These are phyloP conservation scores for Xylaria curta DNA, from an alignment of 495 filamentous ascomycete species.

Conservation along the genomic window DNA sequence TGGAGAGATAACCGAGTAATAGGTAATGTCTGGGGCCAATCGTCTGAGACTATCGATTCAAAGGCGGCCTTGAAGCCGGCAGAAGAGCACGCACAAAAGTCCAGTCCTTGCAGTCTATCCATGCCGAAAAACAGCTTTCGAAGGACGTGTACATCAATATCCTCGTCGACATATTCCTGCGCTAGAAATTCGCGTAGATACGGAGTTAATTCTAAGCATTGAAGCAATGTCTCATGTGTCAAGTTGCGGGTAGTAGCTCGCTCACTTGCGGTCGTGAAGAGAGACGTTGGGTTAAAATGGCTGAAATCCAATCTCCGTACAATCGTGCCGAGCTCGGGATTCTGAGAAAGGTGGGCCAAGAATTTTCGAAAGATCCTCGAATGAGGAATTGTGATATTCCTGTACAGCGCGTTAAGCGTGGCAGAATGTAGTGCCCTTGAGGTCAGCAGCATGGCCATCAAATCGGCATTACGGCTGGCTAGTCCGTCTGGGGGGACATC, in stretches of 20 bases:
- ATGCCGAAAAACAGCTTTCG: slow-evolving; percentile 77
- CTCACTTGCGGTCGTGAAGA: slow-evolving; percentile 81
- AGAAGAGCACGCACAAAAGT: slow-evolving; percentile 83
- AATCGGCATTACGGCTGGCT: slow-evolving; percentile 79
- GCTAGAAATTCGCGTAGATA: slow-evolving; percentile 81
- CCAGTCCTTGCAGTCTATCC: slow-evolving; percentile 71
- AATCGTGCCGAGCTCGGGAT: slow-evolving; percentile 76
- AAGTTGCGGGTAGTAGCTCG: slow-evolving; percentile 81
- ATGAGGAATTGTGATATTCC: slow-evolving; percentile 85
- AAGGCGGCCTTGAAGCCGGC: slow-evolving; percentile 69
- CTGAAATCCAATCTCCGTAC: slow-evolving; percentile 86
- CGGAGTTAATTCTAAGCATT: slow-evolving; percentile 77
- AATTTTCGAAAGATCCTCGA: slow-evolving; percentile 88
- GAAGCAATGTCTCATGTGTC: slow-evolving; percentile 75
- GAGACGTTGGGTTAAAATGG: slow-evolving; percentile 83
- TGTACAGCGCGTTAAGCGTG: slow-evolving; percentile 79
- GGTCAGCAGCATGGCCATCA: slow-evolving; percentile 78
- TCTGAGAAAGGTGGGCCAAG: slow-evolving; percentile 68
- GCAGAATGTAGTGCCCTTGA: slow-evolving; percentile 77
- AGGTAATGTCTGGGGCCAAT: slow-evolving; percentile 59
- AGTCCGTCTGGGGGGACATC: slow-evolving; percentile 81
- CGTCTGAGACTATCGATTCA: slow-evolving; percentile 41
- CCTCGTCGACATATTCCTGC: slow-evolving; percentile 85
- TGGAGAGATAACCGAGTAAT: slow-evolving; percentile 78
- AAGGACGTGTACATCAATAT: slow-evolving; percentile 72